Conservation (phyloP, 805 yeast genomes). For the Starmerella potacharoeniae region DNA sequence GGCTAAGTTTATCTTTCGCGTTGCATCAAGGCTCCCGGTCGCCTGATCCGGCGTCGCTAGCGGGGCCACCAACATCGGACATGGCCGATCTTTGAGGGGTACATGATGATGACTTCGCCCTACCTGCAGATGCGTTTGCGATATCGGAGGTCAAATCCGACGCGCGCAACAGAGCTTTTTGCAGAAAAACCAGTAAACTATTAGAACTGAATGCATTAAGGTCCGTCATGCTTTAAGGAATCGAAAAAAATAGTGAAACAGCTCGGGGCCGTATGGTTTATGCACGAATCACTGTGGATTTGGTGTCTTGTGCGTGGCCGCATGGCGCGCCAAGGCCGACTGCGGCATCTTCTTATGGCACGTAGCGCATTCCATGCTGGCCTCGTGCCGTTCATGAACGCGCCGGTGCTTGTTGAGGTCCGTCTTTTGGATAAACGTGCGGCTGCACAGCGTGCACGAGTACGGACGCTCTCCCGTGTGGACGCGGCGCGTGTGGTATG, state of each 20-base stretch:
- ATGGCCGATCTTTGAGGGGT: too few relatives aligned
- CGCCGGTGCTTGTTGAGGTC: conserved; percentile 2
- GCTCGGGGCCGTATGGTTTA: not conserved
- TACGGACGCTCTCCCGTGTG: conserved; percentile 3
- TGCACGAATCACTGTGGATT: not conserved
- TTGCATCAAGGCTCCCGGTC: too few relatives aligned
- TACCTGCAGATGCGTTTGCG: too few relatives aligned
- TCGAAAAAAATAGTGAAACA: not conserved
- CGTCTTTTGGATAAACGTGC: conserved; percentile 1
- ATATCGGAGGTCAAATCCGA: too few relatives aligned
- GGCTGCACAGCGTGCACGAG: not conserved
- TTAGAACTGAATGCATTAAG: not conserved
- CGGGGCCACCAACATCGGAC: too few relatives aligned
- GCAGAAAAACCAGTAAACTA: not conserved
- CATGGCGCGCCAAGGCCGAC: not conserved
- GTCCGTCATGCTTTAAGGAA: not conserved
- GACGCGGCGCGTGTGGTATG: conserved; percentile 1
- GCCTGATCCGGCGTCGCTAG: too few relatives aligned
- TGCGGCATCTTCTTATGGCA: not conserved
- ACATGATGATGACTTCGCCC: too few relatives aligned
- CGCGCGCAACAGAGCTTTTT: too few relatives aligned
- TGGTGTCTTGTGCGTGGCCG: not conserved
- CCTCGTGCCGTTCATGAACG: not conserved
- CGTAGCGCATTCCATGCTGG: not conserved
- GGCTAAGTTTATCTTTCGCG: too few relatives aligned